A percentile compares a stretch with the other conserved stretches of the same genome.
These are phyloP conservation scores for Sanghuangporus sanghuang DNA, from an alignment of 1,284 basidiomycete genomes.

Conservation along the genomic window DNA sequence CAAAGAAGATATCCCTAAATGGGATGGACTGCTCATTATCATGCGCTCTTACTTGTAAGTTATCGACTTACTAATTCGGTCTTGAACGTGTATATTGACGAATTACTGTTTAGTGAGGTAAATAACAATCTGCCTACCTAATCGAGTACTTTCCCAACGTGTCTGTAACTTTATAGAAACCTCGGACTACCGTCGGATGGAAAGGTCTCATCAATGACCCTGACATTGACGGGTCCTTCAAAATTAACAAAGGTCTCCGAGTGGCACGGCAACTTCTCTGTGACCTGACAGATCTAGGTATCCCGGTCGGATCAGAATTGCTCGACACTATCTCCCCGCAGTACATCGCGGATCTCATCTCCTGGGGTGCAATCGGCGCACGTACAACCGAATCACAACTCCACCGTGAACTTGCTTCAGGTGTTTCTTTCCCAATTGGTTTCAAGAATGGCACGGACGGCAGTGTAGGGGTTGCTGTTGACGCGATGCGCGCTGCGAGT, in stretches of 20 bases:
- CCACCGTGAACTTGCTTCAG: conserved; percentile 89
- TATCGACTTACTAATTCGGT: background rate
- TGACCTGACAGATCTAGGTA: conserved; percentile 82
- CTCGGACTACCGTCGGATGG: conserved; percentile 85
- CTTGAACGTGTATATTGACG: background rate
- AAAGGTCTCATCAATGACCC: conserved; percentile 90
- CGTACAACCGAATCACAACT: conserved; percentile 94
- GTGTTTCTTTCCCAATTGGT: conserved; percentile 88
- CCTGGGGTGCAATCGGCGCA: conserved; percentile 98
- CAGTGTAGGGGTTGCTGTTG: conserved; percentile 78
- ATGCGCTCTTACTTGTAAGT: conserved; percentile 95
- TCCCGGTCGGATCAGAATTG: conserved; percentile 93
- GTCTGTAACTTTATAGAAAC: conserved; percentile 49
- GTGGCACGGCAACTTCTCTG: conserved; percentile 85
- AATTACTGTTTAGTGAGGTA: conserved; percentile 12
- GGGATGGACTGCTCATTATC: conserved; percentile 82
- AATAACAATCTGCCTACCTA: conserved; percentile 20
- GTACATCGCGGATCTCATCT: conserved; percentile 77
- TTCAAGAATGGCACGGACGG: conserved; percentile 99
- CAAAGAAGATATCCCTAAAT: conserved; percentile 61
- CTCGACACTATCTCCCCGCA: conserved; percentile 92
- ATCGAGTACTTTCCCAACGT: conserved; percentile 17
- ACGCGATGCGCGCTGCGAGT: conserved; percentile 91
- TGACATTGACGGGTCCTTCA: conserved; percentile 89
- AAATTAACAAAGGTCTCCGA: conserved; percentile 94